These are phyloP conservation scores for Hypocrella siamensis DNA, from an alignment of 2,329 filamentous ascomycete genomes.

Conservation along the genomic window DNA sequence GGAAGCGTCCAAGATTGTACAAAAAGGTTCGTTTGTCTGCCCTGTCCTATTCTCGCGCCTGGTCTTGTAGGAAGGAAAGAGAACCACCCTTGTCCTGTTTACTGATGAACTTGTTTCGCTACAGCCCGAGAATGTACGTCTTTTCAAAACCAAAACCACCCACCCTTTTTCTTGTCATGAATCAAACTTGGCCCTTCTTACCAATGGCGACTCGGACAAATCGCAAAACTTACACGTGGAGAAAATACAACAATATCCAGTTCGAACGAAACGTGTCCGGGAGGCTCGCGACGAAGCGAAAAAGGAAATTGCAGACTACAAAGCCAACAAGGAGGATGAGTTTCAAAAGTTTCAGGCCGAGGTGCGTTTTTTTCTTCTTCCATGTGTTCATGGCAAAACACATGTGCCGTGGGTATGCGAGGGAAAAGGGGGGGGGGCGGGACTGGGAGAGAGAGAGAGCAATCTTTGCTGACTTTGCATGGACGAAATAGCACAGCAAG, in stretches of 20 bases:
- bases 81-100: too few relatives aligned
- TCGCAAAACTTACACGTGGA: conserved; percentile 2
- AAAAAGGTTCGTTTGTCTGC: conserved; percentile 53
- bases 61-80: too few relatives aligned
- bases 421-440: too few relatives aligned
- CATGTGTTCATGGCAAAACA: too few relatives aligned
- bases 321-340: conserved; percentile 76
- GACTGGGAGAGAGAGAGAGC: not conserved
- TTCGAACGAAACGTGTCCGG: conserved; percentile 89
- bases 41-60: not conserved
- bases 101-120: conserved; percentile 1
- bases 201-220: not conserved
- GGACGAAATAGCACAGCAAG: conserved; percentile 57
- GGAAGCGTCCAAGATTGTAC: conserved; percentile 97
- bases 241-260: conserved; percentile 8
- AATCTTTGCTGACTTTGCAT: not conserved
- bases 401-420: too few relatives aligned
- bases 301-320: conserved; percentile 93
- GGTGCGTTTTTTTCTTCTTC: conserved; percentile 23
- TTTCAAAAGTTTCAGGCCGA: conserved; percentile 85
- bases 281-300: conserved; percentile 93
- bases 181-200: not conserved
- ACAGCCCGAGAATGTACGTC: conserved; percentile 75
- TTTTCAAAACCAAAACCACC: not conserved
- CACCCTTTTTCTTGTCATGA: not conserved